Base-by-base conservation (phyloP, 768 basidiomycete genomes). In the Lactarius deliciosus region DNA sequence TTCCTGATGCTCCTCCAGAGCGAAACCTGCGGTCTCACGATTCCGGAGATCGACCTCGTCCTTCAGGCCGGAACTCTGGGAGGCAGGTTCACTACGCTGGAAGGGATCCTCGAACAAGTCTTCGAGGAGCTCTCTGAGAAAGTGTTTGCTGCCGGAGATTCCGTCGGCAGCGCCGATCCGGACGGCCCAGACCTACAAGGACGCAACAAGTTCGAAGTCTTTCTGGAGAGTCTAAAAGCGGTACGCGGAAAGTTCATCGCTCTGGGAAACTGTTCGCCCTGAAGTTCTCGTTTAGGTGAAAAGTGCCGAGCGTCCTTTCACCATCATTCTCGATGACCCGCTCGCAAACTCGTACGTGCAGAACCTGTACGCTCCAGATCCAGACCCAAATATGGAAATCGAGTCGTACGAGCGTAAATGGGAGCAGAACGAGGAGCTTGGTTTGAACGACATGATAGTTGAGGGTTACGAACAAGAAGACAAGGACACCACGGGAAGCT, bases 351-450 rank as follows among this genome's bases (percentile, higher is more conserved):
- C 94, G 2, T 96, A 98, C 74, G 80, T 99, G 55, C 97, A 99
- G 76, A 97, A 94, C 75, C 72, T 96, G n/a, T 98, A 96, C 74
- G 96, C 97, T 0, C 97, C 97, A 5, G 96, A 99, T 74, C 88
- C 92, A 0, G 96, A 98, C 74, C 96, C 96, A 1, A 94, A 95
- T 73, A 93, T 99, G 91, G 81, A 76, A 36, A 83, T 91, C 60
- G 92, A 90, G 74, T 74, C 76, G 64, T 99, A 98, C 73, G 91
- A 95, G 47, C 82, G 97, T 58, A 86, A 86, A 4, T 91, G 84
- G 80, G 85, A 93, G 54, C 94, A 99, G 80, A 95, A 99, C 72
- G 97, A 98, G 75, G 93, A 94, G 59, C 81, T 98, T 16, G 97
- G 96, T 5, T 75, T 99, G 74, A 94, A 94, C 71, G 92, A 94